Evolutionary conservation across 2,329 filamentous ascomycete genomes (phyloP), one percentile per base, ranked within the genome.

Genomic region (Sarocladium brachiariae): DNA sequence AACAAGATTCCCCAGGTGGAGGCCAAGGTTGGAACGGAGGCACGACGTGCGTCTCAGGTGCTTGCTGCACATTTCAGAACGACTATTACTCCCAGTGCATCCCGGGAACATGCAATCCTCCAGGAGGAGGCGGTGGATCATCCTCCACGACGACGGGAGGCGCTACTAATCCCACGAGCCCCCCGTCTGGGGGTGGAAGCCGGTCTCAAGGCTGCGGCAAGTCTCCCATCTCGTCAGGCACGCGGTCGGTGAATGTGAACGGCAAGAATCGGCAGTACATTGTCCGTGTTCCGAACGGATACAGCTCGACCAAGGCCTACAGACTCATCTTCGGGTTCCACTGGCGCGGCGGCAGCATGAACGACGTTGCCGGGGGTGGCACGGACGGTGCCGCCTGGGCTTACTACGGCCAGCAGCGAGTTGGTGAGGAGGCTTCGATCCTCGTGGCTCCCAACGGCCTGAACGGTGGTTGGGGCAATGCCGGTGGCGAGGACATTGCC

Each of bases 251-350:
- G 8, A 35, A 13, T 13, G 33, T 35, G 11, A 35, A 58, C 31
- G 59, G 64, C 39, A 65, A 55, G 3, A 60, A 70, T 16, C 63
- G 68, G 7, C 55, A 65, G 52, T 71, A 66, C 57, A 63, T 65
- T 55, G 53, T 72, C 41, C 58, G 61, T 46, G 50, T 69, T 18
- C 69, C 70, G 2, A 57, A 60, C 18, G 63, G 65, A 57, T 74
- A 74, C 58, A 59, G 73, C 56, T 58, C 57, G 34, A 64, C 54
- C 52, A 61, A 61, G 19, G 60, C 63, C 1, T 68, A 73, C 58
- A 64, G 64, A 27, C 61, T 73, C 30, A 64, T 74, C 50, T 71
- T 72, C 54, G 64, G 61, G 16, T 59, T 66, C 25, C 71, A 75
- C 55, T 66, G 63, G 57, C 64, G 68, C 33, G 63, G 63, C 35